Conservation (phyloP, 2,329 filamentous ascomycete species). For the Paracamarosporium sp. region DNA sequence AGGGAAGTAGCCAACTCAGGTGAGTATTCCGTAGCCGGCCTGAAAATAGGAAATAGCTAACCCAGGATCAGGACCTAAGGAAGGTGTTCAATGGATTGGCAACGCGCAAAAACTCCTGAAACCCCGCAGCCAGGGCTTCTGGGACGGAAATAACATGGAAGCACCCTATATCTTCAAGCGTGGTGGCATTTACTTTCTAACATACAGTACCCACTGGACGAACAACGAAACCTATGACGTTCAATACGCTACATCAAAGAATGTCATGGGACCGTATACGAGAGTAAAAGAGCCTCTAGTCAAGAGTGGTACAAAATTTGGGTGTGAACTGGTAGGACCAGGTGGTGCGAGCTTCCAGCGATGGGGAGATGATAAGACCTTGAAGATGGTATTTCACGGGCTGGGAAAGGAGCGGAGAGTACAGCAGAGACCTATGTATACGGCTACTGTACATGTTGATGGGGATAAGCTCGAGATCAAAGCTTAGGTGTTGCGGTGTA, state of each 20-base stretch:
- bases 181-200: constrained; percentile 3
- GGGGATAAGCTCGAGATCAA: neutral
- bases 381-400: constrained; percentile 6
- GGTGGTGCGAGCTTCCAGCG: constrained; percentile 7
- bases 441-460: constrained; percentile 6
- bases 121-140: constrained; percentile 3
- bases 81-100: constrained; percentile 6
- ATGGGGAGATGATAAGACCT: neutral
- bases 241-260: constrained; percentile 7
- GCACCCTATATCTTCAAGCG: constrained; percentile 9
- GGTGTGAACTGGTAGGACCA: constrained; percentile 1
- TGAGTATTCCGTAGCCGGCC: neutral
- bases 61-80: neutral
- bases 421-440: neutral
- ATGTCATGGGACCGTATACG: constrained; percentile 4
- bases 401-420: neutral
- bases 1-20: constrained; percentile 4
- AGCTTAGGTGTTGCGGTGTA: neutral
- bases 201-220: constrained; percentile 6
- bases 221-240: constrained; percentile 6
- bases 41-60: neutral
- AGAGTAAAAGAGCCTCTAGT: constrained; percentile 1
- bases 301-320: neutral
- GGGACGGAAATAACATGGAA: constrained; percentile 8
- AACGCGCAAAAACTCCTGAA: constrained; percentile 5